Evolutionary conservation across 192 early-diverging fungal species (phyloP).

Genomic region (Backusella parvicylindrica): DNA sequence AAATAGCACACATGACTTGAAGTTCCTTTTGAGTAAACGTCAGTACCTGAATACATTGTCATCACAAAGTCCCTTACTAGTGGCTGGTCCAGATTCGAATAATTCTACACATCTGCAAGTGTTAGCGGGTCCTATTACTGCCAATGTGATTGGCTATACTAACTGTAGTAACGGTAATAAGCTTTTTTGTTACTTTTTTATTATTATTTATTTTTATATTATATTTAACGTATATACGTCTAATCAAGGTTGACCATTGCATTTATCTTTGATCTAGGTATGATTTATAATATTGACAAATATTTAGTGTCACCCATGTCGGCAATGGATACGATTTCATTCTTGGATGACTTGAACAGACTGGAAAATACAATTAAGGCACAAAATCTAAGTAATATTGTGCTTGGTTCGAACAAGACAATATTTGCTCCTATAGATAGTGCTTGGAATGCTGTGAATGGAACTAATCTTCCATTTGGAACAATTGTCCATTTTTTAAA

Average conservation of each 20-base stretch:
- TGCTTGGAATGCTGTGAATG: slow-evolving; percentile 1
- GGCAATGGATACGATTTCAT: not conserved
- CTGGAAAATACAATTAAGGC: slow-evolving; percentile 3
- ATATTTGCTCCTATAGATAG: slow-evolving; percentile 13
- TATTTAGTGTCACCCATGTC: not conserved
- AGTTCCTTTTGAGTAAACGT: not conserved
- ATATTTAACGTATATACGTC: not conserved
- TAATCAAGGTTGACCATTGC: not conserved
- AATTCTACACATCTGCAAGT: not conserved
- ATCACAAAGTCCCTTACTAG: slow-evolving; percentile 3
- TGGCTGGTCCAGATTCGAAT: not conserved
- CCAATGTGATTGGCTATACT: slow-evolving; percentile 8
- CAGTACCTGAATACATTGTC: not conserved
- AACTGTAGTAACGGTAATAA: not conserved
- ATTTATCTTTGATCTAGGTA: not conserved
- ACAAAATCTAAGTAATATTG: slow-evolving; percentile 1
- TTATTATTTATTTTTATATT: not conserved
- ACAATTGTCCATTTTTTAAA: slow-evolving; percentile 13
- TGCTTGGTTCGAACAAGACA: not conserved
- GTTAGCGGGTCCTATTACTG: not conserved
- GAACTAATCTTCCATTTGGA: not conserved
- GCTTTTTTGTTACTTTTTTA: not conserved
- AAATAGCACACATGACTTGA: not conserved
- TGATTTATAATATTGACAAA: not conserved
- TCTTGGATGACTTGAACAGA: not conserved